Conservation (phyloP, 2,329 filamentous ascomycete genomes). For the Metarhizium robertsii region DNA sequence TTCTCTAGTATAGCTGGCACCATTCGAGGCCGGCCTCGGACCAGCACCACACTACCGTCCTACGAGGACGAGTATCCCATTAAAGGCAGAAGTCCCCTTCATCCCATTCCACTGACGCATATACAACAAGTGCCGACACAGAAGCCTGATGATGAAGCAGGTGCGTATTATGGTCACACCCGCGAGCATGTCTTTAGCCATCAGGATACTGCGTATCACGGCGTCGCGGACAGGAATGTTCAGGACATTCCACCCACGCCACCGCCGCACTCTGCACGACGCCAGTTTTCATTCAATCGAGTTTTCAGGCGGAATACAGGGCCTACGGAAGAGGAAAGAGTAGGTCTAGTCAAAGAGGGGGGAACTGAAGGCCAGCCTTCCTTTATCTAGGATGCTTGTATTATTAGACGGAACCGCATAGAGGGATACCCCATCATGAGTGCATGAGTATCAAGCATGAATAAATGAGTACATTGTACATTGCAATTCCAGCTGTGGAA, state of each 20-base stretch:
- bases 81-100: conserved; percentile 44
- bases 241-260: conserved; percentile 45
- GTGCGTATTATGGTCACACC: conserved; percentile 27
- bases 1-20: conserved; percentile 50
- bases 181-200: conserved; percentile 37
- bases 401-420: neutral
- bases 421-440: neutral
- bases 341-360: conserved; percentile 68
- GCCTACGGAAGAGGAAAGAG: conserved; percentile 70
- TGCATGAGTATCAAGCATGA: neutral
- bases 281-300: conserved; percentile 90
- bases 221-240: conserved; percentile 33
- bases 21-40: conserved; percentile 28
- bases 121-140: conserved; percentile 42
- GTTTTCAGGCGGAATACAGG: conserved; percentile 50
- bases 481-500: neutral
- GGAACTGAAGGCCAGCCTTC: neutral
- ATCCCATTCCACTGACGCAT: conserved; percentile 53
- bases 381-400: neutral
- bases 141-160: conserved; percentile 33
- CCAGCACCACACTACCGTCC: conserved; percentile 21
- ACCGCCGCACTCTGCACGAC: conserved; percentile 51
- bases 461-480: neutral
- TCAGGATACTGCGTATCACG: conserved; percentile 37
- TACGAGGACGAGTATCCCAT: conserved; percentile 28